Percentiles rank a stretch among this genome's conserved stretches.
These are phyloP conservation scores for Dissoconium aciculare DNA, from an alignment of 2,329 filamentous ascomycete species.

Conservation along the genomic window DNA sequence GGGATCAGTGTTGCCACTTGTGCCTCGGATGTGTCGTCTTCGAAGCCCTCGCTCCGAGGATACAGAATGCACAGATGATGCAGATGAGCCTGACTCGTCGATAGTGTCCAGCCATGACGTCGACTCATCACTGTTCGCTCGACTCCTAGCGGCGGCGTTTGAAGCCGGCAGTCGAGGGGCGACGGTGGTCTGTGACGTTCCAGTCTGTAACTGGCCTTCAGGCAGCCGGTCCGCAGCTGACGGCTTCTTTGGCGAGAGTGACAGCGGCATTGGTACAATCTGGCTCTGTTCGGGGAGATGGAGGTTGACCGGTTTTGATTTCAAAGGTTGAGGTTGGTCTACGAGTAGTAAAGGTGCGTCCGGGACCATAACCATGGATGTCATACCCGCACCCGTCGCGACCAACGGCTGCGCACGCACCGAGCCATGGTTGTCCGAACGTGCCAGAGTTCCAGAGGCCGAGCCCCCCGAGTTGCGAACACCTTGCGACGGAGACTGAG, in stretches of 20 bases:
- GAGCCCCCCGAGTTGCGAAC: too few relatives aligned
- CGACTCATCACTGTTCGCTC: slow-evolving; percentile 15
- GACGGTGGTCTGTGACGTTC: too few relatives aligned
- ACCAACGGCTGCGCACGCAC: too few relatives aligned
- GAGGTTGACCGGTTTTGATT: slow-evolving; percentile 10
- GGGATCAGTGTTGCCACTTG: slow-evolving; percentile 62
- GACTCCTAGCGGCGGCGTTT: too few relatives aligned
- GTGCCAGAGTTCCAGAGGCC: too few relatives aligned
- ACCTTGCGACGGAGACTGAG: too few relatives aligned
- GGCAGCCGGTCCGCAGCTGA: slow-evolving; percentile 29
- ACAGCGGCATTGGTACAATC: slow-evolving; percentile 58
- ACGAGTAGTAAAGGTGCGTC: too few relatives aligned
- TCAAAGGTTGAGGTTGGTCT: too few relatives aligned
- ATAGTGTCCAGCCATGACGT: slow-evolving; percentile 41
- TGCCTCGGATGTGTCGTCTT: slow-evolving; percentile 52
- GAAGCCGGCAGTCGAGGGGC: too few relatives aligned
- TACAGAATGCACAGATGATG: slow-evolving; percentile 67
- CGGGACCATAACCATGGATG: too few relatives aligned
- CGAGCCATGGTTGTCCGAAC: too few relatives aligned
- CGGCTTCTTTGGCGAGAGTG: slow-evolving; percentile 47
- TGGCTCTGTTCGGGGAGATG: slow-evolving; percentile 24
- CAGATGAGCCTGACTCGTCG: slow-evolving; percentile 68
- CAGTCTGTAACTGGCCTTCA: slow-evolving; percentile 1
- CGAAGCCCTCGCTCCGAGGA: slow-evolving; percentile 55
- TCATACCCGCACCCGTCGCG: too few relatives aligned